These are phyloP conservation scores for Chaetothyriales sp. DNA, from an alignment of 2,329 filamentous ascomycete genomes.

Conservation along the genomic window DNA sequence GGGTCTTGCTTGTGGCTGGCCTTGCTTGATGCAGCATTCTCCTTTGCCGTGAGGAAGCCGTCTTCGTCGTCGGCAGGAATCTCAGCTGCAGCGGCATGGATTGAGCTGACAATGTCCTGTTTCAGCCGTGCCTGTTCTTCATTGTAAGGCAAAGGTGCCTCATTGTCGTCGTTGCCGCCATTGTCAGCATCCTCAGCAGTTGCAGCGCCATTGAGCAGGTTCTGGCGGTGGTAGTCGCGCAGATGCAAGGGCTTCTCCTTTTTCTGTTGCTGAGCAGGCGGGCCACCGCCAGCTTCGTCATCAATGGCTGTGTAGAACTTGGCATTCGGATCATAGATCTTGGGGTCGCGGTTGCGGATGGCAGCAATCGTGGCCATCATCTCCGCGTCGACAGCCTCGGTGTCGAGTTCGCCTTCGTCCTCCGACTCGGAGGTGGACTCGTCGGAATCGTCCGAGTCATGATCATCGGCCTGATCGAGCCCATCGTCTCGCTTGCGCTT, in stretches of 20 bases:
- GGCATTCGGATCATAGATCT: slow-evolving; percentile 66
- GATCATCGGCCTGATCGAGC: slow-evolving; percentile 7
- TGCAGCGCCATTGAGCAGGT: slow-evolving; percentile 57
- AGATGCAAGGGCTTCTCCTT: slow-evolving; percentile 75
- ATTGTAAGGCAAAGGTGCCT: slow-evolving; percentile 53
- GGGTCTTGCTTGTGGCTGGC: slow-evolving; percentile 24
- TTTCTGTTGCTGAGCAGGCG: slow-evolving; percentile 29
- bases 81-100: slow-evolving; percentile 49
- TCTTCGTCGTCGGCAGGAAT: slow-evolving; percentile 27
- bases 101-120: slow-evolving; percentile 59
- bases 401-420: slow-evolving; percentile 68
- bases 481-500: slow-evolving; percentile 16
- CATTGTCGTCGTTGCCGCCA: slow-evolving; percentile 8
- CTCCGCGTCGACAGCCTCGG: slow-evolving; percentile 68
- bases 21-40: slow-evolving; percentile 27
- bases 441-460: slow-evolving; percentile 35
- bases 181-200: slow-evolving; percentile 36
- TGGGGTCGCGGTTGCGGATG: slow-evolving; percentile 77
- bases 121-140: slow-evolving; percentile 81
- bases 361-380: slow-evolving; percentile 77
- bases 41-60: slow-evolving; percentile 58
- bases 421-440: slow-evolving; percentile 55
- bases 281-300: slow-evolving; percentile 29
- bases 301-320: slow-evolving; percentile 62
- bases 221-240: slow-evolving; percentile 81